Evolutionary conservation across 768 basidiomycete genomes (phyloP), one percentile per base, ranked within the genome.

Genomic region (Lactarius sanguifluus): DNA sequence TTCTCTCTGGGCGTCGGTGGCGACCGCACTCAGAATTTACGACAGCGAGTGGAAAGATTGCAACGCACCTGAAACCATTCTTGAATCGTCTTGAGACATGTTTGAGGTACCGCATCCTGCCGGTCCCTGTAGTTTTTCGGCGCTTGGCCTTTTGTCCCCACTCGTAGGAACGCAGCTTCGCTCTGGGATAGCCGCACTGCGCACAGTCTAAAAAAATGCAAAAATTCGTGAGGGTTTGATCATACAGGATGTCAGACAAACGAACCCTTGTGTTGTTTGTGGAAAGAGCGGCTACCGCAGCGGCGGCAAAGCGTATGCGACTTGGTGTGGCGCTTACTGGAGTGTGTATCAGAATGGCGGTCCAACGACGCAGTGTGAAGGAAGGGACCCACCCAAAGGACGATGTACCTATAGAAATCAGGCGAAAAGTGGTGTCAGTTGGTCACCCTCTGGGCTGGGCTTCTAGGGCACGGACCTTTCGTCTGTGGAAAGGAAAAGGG

Each of bases 71-170:
- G 88, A 96, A 98, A 64, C 96, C 94, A 76, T 97, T 98, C 89
- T 98, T 98, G 90, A 98, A 98, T 72, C 94, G 86, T 77, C 96
- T 87, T 73, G 90, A 88, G 52, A 98, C 96, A 61, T 83, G 79
- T 85, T 95, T 97, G 79, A 98, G 85, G 85, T 94, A 88, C 67
- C 83, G 81, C 95, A 97, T 97, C 75, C 96, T 85, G 71, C 96
- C 96, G 71, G 96, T 96, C 67, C 97, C 97, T 66, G 97, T 98
- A 57, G 96, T 98, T 89, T 96, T 97, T 88, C 96, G 90, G 81
- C 97, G 90, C 88, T 98, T 98, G 62, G 97, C 97, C 86, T 99
- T 99, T 77, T 88, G 85, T 72, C 95, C 94, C 97, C 97, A 98
- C 81, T 98, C 91, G 80, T 88, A 98, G 74, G 93, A 95, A 75